Evolutionary conservation across 139 green algal species (phyloP).

Genomic region (Medakamo hakoo): DNA sequence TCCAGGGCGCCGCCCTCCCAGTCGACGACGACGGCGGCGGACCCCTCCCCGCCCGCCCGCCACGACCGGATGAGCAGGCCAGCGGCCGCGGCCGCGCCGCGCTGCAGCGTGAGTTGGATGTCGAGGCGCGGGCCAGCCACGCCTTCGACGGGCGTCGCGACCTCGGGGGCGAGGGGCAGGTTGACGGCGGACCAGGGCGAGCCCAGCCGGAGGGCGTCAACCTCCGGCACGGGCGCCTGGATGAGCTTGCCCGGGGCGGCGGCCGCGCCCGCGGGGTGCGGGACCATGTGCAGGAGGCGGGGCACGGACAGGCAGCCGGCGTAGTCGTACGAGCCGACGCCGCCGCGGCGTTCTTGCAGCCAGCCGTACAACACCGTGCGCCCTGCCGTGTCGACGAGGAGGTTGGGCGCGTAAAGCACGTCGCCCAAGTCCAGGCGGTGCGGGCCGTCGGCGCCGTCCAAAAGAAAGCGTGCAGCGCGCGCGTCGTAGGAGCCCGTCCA

Average conservation of each 20-base stretch:
- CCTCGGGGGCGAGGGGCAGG: conserved; percentile 5
- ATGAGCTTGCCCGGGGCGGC: conserved; percentile 22
- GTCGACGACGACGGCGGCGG: conserved; percentile 53
- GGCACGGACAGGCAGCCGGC: conserved; percentile 65
- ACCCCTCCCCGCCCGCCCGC: conserved; percentile 41
- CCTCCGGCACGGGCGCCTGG: conserved; percentile 25
- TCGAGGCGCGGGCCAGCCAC: conserved; percentile 3
- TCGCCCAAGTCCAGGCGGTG: conserved; percentile 38
- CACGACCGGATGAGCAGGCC: conserved; percentile 45
- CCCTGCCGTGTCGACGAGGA: conserved; percentile 26
- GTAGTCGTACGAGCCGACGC: conserved; percentile 45
- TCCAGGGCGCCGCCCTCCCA: conserved; percentile 36
- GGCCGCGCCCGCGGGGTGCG: no score
- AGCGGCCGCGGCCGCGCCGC: conserved; percentile 14
- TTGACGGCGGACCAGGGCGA: conserved; percentile 4
- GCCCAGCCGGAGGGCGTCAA: conserved; percentile 14
- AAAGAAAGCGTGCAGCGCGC: conserved; percentile 7
- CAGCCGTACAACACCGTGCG: conserved; percentile 66
- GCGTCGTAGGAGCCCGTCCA: conserved; percentile 19
- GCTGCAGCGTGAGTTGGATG: conserved; percentile 6
- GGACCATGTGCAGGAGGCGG: conserved; percentile 34
- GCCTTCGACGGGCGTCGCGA: conserved; percentile 6
- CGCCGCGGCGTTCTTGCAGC: conserved; percentile 62
- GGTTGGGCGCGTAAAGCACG: conserved; percentile 45
- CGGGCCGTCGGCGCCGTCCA: conserved; percentile 27